These are phyloP conservation scores for Cucurbita argyrosperma DNA, from an alignment of 306 rosid species.

Conservation along the genomic window DNA sequence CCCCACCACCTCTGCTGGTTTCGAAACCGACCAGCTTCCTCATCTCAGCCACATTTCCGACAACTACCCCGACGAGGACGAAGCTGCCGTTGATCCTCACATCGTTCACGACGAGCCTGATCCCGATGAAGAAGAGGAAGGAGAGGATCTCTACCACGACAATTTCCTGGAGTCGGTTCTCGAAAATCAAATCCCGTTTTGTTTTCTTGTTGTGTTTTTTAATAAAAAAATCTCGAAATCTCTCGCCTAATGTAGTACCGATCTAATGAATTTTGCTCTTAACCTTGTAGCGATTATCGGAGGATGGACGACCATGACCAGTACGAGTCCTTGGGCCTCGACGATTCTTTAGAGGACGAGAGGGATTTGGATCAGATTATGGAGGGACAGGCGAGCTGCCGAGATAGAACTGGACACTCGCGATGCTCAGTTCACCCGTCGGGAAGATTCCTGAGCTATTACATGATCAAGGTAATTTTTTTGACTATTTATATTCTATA, in stretches of 20 bases:
- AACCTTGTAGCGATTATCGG: conserved; percentile 51
- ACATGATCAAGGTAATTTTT: conserved; percentile 58
- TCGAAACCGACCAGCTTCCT: conserved; percentile 89
- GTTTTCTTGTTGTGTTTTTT: background rate
- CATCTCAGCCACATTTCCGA: conserved; percentile 60
- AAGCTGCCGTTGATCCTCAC: conserved; percentile 77
- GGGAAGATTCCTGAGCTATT: conserved; percentile 85
- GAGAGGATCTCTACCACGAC: conserved; percentile 86
- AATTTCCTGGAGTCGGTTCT: conserved; percentile 66
- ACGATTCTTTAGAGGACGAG: conserved; percentile 71
- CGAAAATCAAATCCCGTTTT: background rate
- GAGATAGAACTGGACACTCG: conserved; percentile 67
- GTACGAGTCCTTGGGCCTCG: conserved; percentile 67
- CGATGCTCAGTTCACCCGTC: conserved; percentile 36
- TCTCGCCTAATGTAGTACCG: background rate
- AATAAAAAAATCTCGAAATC: background rate
- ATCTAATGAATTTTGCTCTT: background rate
- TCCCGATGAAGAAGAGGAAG: conserved; percentile 52
- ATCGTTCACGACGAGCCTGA: conserved; percentile 59
- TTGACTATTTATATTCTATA: background rate
- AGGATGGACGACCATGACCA: conserved; percentile 67
- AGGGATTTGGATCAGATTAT: conserved; percentile 75
- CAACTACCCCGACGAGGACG: conserved; percentile 39
- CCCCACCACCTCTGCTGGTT: conserved; percentile 56
- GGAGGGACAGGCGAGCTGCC: conserved; percentile 77